Percentiles rank a stretch among this genome's conserved stretches.
phyloP scores from a whole-genome alignment of 2,329 filamentous ascomycete species.

The Neonectria coccinea region DNA sequence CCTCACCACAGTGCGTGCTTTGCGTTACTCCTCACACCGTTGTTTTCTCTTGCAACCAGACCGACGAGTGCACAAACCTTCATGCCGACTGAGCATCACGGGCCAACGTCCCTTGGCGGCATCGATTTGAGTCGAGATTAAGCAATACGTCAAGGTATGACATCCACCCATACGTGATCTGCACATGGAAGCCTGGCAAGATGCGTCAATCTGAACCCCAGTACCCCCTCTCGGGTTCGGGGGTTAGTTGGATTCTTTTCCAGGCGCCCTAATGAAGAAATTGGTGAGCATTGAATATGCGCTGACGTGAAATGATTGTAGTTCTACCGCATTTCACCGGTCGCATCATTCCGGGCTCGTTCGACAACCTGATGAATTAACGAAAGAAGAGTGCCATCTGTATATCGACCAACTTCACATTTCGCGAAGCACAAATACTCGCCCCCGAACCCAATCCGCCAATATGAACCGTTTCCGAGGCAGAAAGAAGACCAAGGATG shows the following conservation, averaged over 20 bases:
- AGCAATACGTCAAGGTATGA: slow-evolving; percentile 37
- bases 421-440: neutral
- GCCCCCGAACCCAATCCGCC: slow-evolving; percentile 14
- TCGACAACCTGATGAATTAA: slow-evolving; percentile 39
- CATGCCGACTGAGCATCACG: slow-evolving; percentile 23
- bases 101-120: slow-evolving; percentile 4
- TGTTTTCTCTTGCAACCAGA: neutral
- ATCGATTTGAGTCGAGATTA: slow-evolving; percentile 15
- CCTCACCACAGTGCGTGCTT: slow-evolving; percentile 14
- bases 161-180: neutral
- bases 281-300: neutral
- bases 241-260: neutral
- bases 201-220: neutral
- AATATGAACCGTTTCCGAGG: slow-evolving; percentile 82
- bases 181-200: neutral
- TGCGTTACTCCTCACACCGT: slow-evolving; percentile 22
- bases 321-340: neutral
- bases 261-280: neutral
- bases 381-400: slow-evolving; percentile 16
- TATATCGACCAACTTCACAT: slow-evolving; percentile 15
- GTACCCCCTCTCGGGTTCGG: neutral
- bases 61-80: slow-evolving; percentile 14
- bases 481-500: slow-evolving; percentile 77
- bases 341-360: neutral
- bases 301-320: slow-evolving; percentile 2